Base-by-base conservation (phyloP, 2,329 filamentous ascomycete species). In the Cercospora sp. region DNA sequence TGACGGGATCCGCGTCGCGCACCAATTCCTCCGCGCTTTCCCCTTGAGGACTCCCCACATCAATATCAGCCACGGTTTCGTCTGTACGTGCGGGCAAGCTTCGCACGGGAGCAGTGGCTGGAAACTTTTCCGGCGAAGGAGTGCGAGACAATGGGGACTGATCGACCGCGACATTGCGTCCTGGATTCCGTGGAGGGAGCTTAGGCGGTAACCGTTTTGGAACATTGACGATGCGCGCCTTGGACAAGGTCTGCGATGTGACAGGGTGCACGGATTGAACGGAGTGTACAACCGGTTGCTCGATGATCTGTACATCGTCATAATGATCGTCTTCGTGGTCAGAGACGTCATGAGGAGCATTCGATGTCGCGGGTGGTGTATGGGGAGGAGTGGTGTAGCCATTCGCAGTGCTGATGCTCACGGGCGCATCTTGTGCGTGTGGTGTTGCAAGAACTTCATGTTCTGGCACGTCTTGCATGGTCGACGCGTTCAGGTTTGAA, bases 191-290 rank as follows among this genome's bases (percentile, higher is more conserved):
- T 3, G 88, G 85, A 1, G 94, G 94, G 12, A 97, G 85, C 8
- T 91, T 89, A 1, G 94, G 93, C 2, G 94, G 88, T 1, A 89
- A 80, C 40, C 93, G 87, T 80, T 94, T 96, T 12, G 91, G 89
- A 67, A 97, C 97, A 57, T 88, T 93, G 30, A 97, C 92, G 61
- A 97, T 83, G 61, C 90, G 90, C 26, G 93, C 92, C 75, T 91
- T 90, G 45, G 88, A 90, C 66, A 78, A 71, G n/a, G 73, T 73
- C 55, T 75, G 72, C 18, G 76, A 73, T 18, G 68, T 42, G 20
- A 60, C 63, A 6, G 69, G 86, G 63, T 88, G 86, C 6, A 92
- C 86, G 74, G 92, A 89, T 68, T 89, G 91, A 31, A 93, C 86
- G 36, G 92, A 83, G 1, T 89, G 86, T 28, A 82, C 81, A 5